phyloP scores from a whole-genome alignment of 148 eudicot species.

The Camellia sinensis region DNA sequence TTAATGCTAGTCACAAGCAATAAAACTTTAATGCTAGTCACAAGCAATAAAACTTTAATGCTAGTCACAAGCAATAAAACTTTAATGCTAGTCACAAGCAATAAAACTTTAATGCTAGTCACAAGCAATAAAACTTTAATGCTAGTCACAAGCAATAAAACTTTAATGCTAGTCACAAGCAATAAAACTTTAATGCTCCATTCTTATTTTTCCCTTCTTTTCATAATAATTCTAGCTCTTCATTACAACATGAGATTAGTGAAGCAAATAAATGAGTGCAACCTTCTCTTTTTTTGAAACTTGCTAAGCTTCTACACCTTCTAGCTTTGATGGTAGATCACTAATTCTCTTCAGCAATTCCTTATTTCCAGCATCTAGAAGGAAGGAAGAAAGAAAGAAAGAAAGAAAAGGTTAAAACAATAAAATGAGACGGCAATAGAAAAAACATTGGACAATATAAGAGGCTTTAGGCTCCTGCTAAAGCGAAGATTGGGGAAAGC shows the following conservation, averaged over 20 bases:
- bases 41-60: too few species aligned
- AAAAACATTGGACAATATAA: background rate
- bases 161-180: too few species aligned
- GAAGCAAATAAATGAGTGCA: background rate
- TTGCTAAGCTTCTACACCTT: constrained; percentile 44
- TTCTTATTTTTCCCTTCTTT: background rate
- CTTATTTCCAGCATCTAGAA: constrained; percentile 43
- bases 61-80: too few species aligned
- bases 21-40: too few species aligned
- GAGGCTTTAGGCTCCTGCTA: too few species aligned
- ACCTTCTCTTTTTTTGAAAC: constrained; percentile 67
- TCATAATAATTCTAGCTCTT: background rate
- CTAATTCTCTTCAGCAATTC: constrained; percentile 39
- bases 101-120: too few species aligned
- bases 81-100: too few species aligned
- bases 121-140: too few species aligned
- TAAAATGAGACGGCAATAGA: background rate
- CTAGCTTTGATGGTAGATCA: constrained; percentile 60
- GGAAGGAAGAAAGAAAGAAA: background rate
- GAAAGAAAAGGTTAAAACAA: constrained; percentile 9
- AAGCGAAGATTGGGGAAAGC: too few species aligned
- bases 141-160: too few species aligned
- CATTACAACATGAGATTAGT: background rate
- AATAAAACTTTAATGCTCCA: constrained; percentile 1
- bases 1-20: too few species aligned